Conservation (phyloP, 805 yeast species). For the Sugiyamaella boreocaroliniensis region DNA sequence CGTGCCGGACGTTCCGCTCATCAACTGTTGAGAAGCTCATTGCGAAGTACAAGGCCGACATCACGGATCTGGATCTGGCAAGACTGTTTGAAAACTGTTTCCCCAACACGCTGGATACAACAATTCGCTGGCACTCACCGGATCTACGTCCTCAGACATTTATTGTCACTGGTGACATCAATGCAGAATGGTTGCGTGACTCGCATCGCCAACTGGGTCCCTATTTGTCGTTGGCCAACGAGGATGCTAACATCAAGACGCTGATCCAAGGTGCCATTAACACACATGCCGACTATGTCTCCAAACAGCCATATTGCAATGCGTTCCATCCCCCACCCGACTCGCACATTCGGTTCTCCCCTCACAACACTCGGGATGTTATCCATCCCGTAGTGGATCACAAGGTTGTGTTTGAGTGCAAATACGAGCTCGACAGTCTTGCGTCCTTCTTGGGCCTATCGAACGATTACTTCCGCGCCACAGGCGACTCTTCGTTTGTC, state of each 20-base stretch:
- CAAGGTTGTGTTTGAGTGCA: slow-evolving; percentile 74
- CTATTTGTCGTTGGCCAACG: slow-evolving; percentile 53
- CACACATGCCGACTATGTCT: slow-evolving; percentile 63
- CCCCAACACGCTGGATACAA: slow-evolving; percentile 85
- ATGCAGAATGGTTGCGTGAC: slow-evolving; percentile 90
- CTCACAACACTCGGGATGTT: slow-evolving; percentile 45
- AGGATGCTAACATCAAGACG: slow-evolving; percentile 44
- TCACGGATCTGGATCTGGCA: slow-evolving; percentile 60
- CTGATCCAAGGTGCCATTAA: slow-evolving; percentile 72
- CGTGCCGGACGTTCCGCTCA: slow-evolving; percentile 70
- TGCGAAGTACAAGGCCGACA: slow-evolving; percentile 41
- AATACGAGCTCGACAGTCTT: slow-evolving; percentile 79
- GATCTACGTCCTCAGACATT: slow-evolving; percentile 49
- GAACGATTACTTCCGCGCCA: slow-evolving; percentile 50
- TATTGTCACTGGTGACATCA: slow-evolving; percentile 86
- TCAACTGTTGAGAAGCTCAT: slow-evolving; percentile 55
- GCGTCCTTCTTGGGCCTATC: slow-evolving; percentile 74
- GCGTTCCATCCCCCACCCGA: slow-evolving; percentile 79
- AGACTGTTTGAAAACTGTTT: slow-evolving; percentile 72
- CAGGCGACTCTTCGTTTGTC: slow-evolving; percentile 32
- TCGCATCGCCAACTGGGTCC: slow-evolving; percentile 77
- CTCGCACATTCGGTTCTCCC: slow-evolving; percentile 38
- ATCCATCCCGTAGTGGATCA: slow-evolving; percentile 70
- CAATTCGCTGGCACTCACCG: slow-evolving; percentile 60
- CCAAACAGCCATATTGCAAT: slow-evolving; percentile 72